phyloP scores from a whole-genome alignment of 1,284 basidiomycete genomes.

The Ceratobasidium sp. region DNA sequence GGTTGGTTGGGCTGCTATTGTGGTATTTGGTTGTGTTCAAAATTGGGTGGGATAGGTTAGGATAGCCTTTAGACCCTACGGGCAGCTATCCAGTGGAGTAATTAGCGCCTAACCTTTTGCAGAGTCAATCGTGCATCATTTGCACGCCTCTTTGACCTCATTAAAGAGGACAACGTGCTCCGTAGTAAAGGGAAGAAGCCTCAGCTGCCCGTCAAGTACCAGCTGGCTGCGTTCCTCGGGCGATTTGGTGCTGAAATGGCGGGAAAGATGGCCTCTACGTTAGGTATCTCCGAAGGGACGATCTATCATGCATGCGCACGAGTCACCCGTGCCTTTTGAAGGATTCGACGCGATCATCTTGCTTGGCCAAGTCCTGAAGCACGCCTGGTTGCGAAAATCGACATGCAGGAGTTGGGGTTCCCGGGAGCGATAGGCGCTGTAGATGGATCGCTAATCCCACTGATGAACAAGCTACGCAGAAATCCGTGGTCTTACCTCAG shows the following conservation, averaged over 20 bases:
- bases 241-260: conserved; percentile 44
- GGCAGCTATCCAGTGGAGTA: no score
- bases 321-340: conserved; percentile 48
- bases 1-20: no score
- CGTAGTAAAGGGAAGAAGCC: conserved; percentile 30
- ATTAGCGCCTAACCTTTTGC: not conserved
- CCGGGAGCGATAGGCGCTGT: conserved; percentile 52
- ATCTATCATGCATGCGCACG: conserved; percentile 48
- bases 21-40: no score
- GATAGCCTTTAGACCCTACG: no score
- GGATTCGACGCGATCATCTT: conserved; percentile 43
- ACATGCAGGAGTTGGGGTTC: conserved; percentile 51
- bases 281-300: conserved; percentile 49
- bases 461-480: conserved; percentile 48
- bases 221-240: conserved; percentile 49
- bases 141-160: conserved; percentile 44
- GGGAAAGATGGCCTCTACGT: conserved; percentile 39
- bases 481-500: conserved; percentile 50
- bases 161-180: conserved; percentile 48
- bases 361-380: conserved; percentile 46
- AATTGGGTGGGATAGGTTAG: no score
- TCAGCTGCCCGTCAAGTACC: conserved; percentile 50
- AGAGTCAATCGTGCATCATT: conserved; percentile 47
- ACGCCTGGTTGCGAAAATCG: conserved; percentile 41
- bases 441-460: conserved; percentile 52